phyloP scores from a whole-genome alignment of 148 eudicot species.

The Cornus controversa region DNA sequence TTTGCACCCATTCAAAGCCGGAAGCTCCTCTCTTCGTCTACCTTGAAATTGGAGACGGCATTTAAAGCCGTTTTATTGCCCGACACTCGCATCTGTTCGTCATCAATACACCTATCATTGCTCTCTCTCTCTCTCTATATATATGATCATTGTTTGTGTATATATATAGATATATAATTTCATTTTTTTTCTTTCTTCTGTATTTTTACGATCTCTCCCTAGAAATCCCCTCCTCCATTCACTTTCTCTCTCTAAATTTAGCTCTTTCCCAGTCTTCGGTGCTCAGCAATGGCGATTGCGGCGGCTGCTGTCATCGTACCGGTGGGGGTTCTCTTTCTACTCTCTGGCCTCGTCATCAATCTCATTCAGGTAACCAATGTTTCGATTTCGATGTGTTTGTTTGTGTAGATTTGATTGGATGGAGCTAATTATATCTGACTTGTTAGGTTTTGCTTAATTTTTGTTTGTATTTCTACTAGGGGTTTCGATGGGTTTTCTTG shows the following conservation, averaged over 20 bases:
- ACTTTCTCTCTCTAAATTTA: constrained; percentile 2
- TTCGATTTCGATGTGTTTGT: too few relatives aligned
- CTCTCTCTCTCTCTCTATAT: too few relatives aligned
- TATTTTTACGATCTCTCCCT: neutral
- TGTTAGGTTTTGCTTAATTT: too few relatives aligned
- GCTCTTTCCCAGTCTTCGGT: neutral
- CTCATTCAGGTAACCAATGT: constrained; percentile 51
- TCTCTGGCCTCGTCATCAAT: constrained; percentile 80
- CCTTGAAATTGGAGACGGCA: too few relatives aligned
- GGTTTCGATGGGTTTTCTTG: neutral
- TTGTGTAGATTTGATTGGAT: constrained; percentile 6
- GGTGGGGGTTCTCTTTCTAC: constrained; percentile 68
- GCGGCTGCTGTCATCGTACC: constrained; percentile 78
- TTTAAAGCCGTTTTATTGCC: neutral
- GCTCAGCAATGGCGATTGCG: constrained; percentile 58
- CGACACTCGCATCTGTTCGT: neutral
- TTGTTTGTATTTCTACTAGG: neutral
- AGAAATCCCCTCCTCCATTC: neutral
- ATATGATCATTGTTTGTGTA: too few relatives aligned
- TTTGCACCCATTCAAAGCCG: too few relatives aligned
- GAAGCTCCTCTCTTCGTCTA: too few relatives aligned
- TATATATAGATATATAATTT: too few relatives aligned
- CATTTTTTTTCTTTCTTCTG: neutral
- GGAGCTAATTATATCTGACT: neutral
- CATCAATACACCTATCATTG: neutral